A percentile compares a stretch with the other conserved stretches of the same genome.
Conservation (phyloP, 306 rosid species). For the Ochetophila trinervis region DNA sequence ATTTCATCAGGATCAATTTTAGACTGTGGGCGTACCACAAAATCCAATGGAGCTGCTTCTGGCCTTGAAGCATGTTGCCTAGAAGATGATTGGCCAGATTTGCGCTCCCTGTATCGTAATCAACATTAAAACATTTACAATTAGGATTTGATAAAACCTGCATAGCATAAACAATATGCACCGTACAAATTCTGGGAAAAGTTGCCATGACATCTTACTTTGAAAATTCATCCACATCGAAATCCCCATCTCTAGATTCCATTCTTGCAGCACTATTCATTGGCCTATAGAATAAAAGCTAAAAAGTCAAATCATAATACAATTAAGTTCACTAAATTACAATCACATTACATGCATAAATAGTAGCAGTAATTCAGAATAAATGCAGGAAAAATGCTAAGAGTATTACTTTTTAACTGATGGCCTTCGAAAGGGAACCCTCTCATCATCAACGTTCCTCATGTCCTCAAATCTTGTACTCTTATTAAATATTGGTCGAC, state of each 20-base stretch:
- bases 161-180: neutral
- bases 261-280: constrained; percentile 70
- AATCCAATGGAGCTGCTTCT: constrained; percentile 96
- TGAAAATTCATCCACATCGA: constrained; percentile 84
- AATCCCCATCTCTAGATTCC: constrained; percentile 92
- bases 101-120: constrained; percentile 60
- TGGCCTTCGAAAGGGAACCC: constrained; percentile 75
- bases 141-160: neutral
- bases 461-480: constrained; percentile 97
- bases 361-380: neutral
- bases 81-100: constrained; percentile 79
- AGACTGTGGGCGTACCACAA: constrained; percentile 86
- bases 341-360: neutral
- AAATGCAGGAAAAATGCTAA: neutral
- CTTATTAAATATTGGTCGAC: constrained; percentile 91
- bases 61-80: constrained; percentile 83
- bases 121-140: constrained; percentile 16
- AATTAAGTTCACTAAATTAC: neutral
- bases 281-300: constrained; percentile 47
- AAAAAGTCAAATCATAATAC: neutral
- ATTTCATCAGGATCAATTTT: constrained; percentile 92
- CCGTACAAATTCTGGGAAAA: neutral
- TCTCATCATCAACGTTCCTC: constrained; percentile 74
- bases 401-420: constrained; percentile 57
- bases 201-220: constrained; percentile 47